Evolutionary conservation across 228 moss, liverwort and hornwort genomes (phyloP), one percentile per base, ranked within the genome.

Genomic region (Sphagnum fallax): DNA sequence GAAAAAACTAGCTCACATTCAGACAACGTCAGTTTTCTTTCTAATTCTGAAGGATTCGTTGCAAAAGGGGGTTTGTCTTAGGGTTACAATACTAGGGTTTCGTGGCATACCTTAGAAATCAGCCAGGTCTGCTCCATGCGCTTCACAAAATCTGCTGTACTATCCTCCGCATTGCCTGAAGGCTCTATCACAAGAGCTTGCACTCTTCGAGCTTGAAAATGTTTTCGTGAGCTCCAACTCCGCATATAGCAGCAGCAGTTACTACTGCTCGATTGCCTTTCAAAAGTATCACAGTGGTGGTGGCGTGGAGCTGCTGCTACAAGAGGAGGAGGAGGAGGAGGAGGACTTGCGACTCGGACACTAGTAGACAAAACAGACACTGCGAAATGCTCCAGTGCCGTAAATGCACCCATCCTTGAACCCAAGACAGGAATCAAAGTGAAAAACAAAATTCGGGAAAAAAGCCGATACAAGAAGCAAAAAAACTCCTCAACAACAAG

Each of bases 71-170:
- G 32, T 32, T 32, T 32, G 32, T 32, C 32, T 32, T 32, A 67
- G 18, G 67, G 6, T 67, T 8, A 67, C 51, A 67, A 51, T 15
- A 52, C 53, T 50, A 12, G 2, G 18, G 70, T 61, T 52, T 5
- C 15, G 11, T 67, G 52, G 48, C 14, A 71, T 61, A 98, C 97
- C 87, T 93, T 93, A 10, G 90, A 79, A 57, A 98, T 93, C 67
- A 83, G 83, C 97, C 97, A 98, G 16, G 90, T 90, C 69, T 93
- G 87, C 75, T 98, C 93, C 77, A 89, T 86, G 70, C 97, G 74
- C 83, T 90, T 89, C 6, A 90, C 83, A 78, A 98, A 98, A 48
- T 89, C 87, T 53, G 81, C 84, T 49, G 82, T 60, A 74, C 91
- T 90, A 5, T 89, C 88, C 48, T 86, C 80, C 62, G 90, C 85